Evolutionary conservation across 2,329 filamentous ascomycete species (phyloP), one percentile per base, ranked within the genome.

Genomic region (Volutella citrinella): DNA sequence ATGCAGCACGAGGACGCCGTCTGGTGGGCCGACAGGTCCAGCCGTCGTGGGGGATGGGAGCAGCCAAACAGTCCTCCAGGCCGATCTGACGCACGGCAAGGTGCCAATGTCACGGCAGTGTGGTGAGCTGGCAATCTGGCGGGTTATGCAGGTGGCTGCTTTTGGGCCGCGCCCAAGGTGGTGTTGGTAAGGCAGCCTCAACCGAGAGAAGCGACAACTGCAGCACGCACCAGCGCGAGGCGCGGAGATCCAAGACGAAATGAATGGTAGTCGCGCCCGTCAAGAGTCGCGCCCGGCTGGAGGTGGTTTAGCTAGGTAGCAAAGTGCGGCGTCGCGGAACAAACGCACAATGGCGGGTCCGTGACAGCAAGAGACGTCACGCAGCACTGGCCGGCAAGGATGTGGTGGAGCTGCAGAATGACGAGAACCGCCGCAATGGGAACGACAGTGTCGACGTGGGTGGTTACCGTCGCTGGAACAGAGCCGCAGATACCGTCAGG

Each of bases 141-240:
- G 49, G 47, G 38, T 45, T 56, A 57, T 59, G 56, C 56, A 59
- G 40, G 55, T 57, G 48, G 54, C 56, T 58, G 46, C 42, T 57
- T 59, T 56, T 15, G 52, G 56, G 45, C 34, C 42, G n/a, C n/a
- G n/a, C n/a, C n/a, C n/a, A n/a, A n/a, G n/a, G n/a, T n/a, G n/a
- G n/a, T n/a, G n/a, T n/a, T n/a, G 48, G 30, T 19, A 45, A 49
- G 48, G 41, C 35, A 41, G 32, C 36, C 42, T 52, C 43, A 36
- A 44, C 47, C 40, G 43, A 31, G 40, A 36, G 46, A 45, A 35
- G 48, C 39, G 45, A 38, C 38, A 35, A 43, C 49, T 49, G 40
- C 46, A 48, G 49, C 17, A 38, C 36, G 34, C 32, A 37, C 49
- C 49, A 54, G 40, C 48, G 40, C 45, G 43, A 33, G 35, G 34